Percentiles rank a stretch among this genome's conserved stretches.
phyloP scores from a whole-genome alignment of 768 basidiomycete genomes.

The Auriculariales sp. region DNA sequence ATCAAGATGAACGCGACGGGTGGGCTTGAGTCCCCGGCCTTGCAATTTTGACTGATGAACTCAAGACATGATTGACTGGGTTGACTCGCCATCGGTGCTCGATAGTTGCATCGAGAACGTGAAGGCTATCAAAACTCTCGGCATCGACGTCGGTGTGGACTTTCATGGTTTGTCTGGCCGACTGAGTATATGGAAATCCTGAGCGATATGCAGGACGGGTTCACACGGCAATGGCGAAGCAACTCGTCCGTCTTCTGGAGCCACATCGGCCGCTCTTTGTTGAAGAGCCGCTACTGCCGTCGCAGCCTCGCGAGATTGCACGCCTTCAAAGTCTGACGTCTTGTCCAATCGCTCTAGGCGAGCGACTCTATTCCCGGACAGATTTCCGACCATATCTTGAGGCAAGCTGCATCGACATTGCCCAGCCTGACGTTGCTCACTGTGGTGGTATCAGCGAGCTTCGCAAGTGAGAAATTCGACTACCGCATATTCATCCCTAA shows the following conservation, averaged over 20 bases:
- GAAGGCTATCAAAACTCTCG: constrained; percentile 32
- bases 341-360: constrained; percentile 49
- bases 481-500: background rate
- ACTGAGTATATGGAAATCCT: background rate
- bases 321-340: constrained; percentile 39
- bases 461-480: constrained; percentile 13
- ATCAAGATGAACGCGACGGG: constrained; percentile 63
- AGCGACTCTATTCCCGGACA: constrained; percentile 44
- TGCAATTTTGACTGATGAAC: too few relatives aligned
- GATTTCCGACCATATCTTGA: constrained; percentile 58
- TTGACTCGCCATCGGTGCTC: constrained; percentile 43
- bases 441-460: constrained; percentile 49
- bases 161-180: constrained; percentile 30
- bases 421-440: constrained; percentile 52
- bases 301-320: constrained; percentile 45
- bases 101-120: constrained; percentile 38
- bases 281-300: constrained; percentile 49
- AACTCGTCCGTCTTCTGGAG: constrained; percentile 46
- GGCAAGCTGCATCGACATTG: constrained; percentile 46
- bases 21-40: too few relatives aligned
- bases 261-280: constrained; percentile 49
- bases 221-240: constrained; percentile 57
- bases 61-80: constrained; percentile 31
- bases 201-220: constrained; percentile 23
- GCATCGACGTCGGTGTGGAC: constrained; percentile 51